Base-by-base conservation (phyloP, 805 yeast species). In the Debaryomyces tyrocola region DNA sequence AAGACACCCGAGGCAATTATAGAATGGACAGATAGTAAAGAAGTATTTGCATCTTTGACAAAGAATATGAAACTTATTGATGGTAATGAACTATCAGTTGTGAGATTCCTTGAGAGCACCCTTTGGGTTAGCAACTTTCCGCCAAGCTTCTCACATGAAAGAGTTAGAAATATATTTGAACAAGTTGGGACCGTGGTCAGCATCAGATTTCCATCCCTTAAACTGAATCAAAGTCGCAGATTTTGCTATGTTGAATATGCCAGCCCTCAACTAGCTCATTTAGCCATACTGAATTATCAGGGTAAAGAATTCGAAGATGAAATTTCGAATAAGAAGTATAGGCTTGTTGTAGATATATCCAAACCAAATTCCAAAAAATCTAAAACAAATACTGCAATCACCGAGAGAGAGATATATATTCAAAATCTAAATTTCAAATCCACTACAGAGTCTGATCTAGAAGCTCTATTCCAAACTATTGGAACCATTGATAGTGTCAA, bases 111-210 rank as follows among this genome's bases (percentile, higher is more conserved):
- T 17, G 68, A 76, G 11, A 68, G 79, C 33, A 84, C 90, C 0
- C 47, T 88, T 1, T 89, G 89, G 85, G 82, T 84, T 2, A 79
- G 91, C 0, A 88, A 88, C 56, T 87, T 78, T 55, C 90, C 95
- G 0, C 84, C 88, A 2, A 56, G 66, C 0, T 77, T 60, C 47
- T 69, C 73, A 0, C 67, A 68, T 20, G 62, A 60, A 0, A 66
- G 73, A 4, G 42, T 89, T 0, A 53, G 56, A 12, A 50, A 56
- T 0, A 17, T 78, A 9, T 83, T 87, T 56, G 46, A 58, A 0
- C 38, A 61, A 2, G 57, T 55, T 35, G 82, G 83, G 0, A 50
- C 64, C 2, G 58, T 82, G 3, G 49, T 79, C 1, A 75, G 79
- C 42, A 65, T 84, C 0, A 66, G 96, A 42, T 69, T 87, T 29